phyloP scores from a whole-genome alignment of 257 asterid species.

The Salvia rosmarinus region DNA sequence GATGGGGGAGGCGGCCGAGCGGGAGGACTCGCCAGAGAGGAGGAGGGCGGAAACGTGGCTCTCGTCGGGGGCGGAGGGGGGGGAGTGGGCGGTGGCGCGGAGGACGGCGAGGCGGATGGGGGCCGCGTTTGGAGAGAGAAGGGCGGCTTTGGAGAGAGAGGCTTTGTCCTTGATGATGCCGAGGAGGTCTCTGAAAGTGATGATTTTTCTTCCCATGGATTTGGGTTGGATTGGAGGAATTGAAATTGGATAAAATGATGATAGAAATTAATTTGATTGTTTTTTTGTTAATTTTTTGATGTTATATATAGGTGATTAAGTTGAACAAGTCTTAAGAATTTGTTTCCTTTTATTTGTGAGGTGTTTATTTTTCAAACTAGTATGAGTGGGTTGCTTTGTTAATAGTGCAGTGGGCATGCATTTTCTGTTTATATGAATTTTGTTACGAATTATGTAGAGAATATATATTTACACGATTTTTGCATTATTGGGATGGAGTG shows the following conservation, averaged over 20 bases:
- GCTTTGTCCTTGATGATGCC: constrained; percentile 61
- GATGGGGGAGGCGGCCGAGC: constrained; percentile 71
- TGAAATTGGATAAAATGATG: too few species aligned
- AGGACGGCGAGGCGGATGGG: constrained; percentile 72
- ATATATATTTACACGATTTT: too few species aligned
- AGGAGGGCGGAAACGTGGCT: constrained; percentile 58
- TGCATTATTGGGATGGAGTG: too few species aligned
- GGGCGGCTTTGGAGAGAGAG: constrained; percentile 58
- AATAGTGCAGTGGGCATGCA: background rate
- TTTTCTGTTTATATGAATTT: too few species aligned
- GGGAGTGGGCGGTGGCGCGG: constrained; percentile 75
- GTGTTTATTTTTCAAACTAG: background rate
- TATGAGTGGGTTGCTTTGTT: background rate
- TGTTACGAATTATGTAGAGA: too few species aligned
- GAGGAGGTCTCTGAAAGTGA: constrained; percentile 38
- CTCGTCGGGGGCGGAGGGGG: constrained; percentile 53
- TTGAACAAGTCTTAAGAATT: constrained; percentile 27
- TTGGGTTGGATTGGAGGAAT: background rate
- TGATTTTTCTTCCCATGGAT: constrained; percentile 46
- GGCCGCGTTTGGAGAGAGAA: constrained; percentile 46
- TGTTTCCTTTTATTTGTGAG: background rate
- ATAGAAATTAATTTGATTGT: background rate
- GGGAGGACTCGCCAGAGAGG: constrained; percentile 68
- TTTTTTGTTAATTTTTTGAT: background rate
- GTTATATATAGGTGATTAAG: constrained; percentile 10